Percentiles rank a stretch among this genome's conserved stretches.
These are phyloP conservation scores for Setaria viridis DNA, from an alignment of 202 grass and related monocot genomes.

Conservation along the genomic window DNA sequence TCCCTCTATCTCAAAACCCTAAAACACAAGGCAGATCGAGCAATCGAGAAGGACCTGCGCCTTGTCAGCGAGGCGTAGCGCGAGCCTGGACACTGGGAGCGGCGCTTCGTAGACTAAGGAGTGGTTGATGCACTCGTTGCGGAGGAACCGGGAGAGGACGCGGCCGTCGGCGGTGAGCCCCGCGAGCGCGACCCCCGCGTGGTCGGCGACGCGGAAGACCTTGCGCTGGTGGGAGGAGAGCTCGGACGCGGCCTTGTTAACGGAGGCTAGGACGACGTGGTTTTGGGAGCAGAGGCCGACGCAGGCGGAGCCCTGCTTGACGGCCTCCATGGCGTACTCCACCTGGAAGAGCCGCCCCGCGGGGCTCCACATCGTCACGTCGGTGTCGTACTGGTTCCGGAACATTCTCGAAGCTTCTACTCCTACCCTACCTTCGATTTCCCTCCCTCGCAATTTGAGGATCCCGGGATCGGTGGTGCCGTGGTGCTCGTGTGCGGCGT, in stretches of 20 bases:
- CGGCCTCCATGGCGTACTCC: constrained; percentile 96
- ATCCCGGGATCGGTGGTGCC: neutral
- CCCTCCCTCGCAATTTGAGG: neutral
- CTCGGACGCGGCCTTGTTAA: constrained; percentile 82
- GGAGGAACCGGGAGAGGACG: constrained; percentile 73
- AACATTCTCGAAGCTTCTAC: constrained; percentile 64
- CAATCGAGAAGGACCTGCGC: constrained; percentile 63
- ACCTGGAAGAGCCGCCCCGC: constrained; percentile 93
- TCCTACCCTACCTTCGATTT: neutral
- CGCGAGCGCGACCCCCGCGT: constrained; percentile 80
- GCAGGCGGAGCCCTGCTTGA: constrained; percentile 89
- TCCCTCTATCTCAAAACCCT: neutral
- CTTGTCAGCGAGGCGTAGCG: constrained; percentile 78
- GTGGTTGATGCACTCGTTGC: constrained; percentile 94
- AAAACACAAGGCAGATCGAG: constrained; percentile 8
- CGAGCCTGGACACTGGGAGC: constrained; percentile 74
- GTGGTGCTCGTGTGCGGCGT: too few relatives aligned
- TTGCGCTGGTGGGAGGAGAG: constrained; percentile 88
- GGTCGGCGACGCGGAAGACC: constrained; percentile 79
- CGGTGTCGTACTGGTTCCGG: constrained; percentile 93
- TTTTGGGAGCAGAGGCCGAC: constrained; percentile 79
- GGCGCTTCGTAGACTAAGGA: constrained; percentile 86
- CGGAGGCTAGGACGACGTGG: constrained; percentile 70
- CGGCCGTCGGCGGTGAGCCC: constrained; percentile 84
- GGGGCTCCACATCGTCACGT: constrained; percentile 88